Base-by-base conservation (phyloP, 768 basidiomycete genomes). In the Postia placenta region DNA sequence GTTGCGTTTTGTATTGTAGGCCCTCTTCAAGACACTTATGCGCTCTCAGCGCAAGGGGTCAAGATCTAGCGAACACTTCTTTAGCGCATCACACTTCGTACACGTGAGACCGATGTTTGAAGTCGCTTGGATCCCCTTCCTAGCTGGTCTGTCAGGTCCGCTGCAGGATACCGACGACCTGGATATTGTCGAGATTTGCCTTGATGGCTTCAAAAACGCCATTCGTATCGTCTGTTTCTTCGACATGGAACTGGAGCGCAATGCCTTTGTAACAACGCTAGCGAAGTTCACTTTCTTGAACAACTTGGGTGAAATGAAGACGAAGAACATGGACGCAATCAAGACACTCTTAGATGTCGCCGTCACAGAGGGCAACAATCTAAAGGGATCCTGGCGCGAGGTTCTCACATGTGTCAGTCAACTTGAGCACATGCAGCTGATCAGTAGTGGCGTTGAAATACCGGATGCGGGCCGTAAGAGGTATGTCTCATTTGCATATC, bases 101-200 rank as follows among this genome's bases (percentile, higher is more conserved):
- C 96, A 99, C 64, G 95, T 98, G 52, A 80, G 84, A 30, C 95
- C 96, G 17, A 99, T 99, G 96, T 96, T 99, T 59, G 95, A 98
- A 67, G 94, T 97, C 5, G 94, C 92, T 19, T 99, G 96, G 96
- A 98, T 98, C 70, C 84, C 96, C 1, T 94, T 97, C 68, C 76
- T 99, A 20, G 95, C 96, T 12, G 94, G 93, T 11, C 74, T 98
- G 24, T 98, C 96, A 7, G 91, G 83, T 0, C 95, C 93, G 14
- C 74, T 98, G 38, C 96, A 98, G 65, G 90, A 93, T 50, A 92
- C 93, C 1, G 92, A 97, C 60, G 94, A 96, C 65, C 71, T 93
- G 41, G 94, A 95, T 61, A 72, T 93, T 15, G 90, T 98, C 53
- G 87, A 91, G 51, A 72, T 93, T 12, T 95, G 93, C 62, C 71